Evolutionary conservation across 2,329 filamentous ascomycete species (phyloP), one percentile per base, ranked within the genome.

Genomic region (Talaromyces islandicus): DNA sequence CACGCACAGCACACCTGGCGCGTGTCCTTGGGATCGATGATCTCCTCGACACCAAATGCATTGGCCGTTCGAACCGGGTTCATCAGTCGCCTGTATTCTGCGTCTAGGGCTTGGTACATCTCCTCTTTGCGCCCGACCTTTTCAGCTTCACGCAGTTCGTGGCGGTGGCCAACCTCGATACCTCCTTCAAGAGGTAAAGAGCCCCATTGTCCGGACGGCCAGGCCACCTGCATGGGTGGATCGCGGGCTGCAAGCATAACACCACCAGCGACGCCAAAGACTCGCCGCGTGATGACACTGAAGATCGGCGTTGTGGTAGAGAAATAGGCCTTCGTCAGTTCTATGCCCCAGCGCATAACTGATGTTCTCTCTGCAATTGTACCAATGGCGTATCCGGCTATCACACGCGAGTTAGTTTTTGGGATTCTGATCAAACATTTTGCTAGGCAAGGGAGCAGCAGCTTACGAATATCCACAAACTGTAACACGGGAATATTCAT

Each of bases 401-500:
- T 54, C 58, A 4, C 24, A 12, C 14, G 19, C 9, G 4, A 46
- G 43, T 46, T 5, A 46, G 9, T 7, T 32, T 52, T 29, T 35
- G 62, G 67, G 55, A 65, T 63, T 38, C 48, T 2, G 24, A 52
- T n/a, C 27, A 17, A 35, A 30, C 25, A 53, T 12, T 46, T 24
- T 46, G 11, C 9, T 11, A 9, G 9, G 41, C 52, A 32, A 48
- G 21, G 29, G 41, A 51, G 21, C 7, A 51, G 21, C 7, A 46
- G 76, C 74, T 69, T 70, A 77, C 75, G 85, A 2, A 85, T 76
- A 67, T 88, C 85, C 5, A 88, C 77, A 63, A 88, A 87, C 67
- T 88, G 85, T 7, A 88, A 60, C 4, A 87, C 74, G 0, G 85
- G 85, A 2, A 88, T 73, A 62, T 88, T 88, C 76, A 88, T 86